These are phyloP conservation scores for Heimioporus punctisporus DNA, from an alignment of 1,284 basidiomycete genomes.

Conservation along the genomic window DNA sequence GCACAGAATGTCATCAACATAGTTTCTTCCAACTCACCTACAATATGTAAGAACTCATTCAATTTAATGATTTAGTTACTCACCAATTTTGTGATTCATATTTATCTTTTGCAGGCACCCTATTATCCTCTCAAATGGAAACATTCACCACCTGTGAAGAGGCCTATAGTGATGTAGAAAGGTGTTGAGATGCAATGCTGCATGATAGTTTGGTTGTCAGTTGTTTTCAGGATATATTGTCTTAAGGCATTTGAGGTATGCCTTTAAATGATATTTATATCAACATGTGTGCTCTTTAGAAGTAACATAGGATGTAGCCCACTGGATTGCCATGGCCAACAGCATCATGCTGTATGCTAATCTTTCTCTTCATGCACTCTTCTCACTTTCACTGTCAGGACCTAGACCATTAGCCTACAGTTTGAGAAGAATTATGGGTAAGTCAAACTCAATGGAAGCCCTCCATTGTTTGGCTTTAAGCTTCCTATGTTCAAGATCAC, in stretches of 20 bases:
- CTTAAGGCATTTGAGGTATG: slow-evolving; percentile 14
- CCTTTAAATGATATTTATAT: slow-evolving; percentile 13
- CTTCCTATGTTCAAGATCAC: background rate
- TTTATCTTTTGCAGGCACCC: slow-evolving; percentile 21
- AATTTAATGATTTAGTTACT: background rate
- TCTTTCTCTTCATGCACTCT: background rate
- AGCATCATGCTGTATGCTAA: slow-evolving; percentile 17
- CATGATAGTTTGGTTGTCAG: slow-evolving; percentile 22
- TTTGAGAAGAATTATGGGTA: background rate
- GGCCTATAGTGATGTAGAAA: slow-evolving; percentile 23
- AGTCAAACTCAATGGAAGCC: background rate
- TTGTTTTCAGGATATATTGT: slow-evolving; percentile 5
- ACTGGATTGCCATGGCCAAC: slow-evolving; percentile 10
- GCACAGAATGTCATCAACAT: background rate
- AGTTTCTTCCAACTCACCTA: background rate
- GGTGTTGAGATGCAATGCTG: slow-evolving; percentile 17
- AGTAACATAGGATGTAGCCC: slow-evolving; percentile 11
- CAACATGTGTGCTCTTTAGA: slow-evolving; percentile 6
- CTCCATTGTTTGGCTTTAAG: background rate
- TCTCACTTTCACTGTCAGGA: too few species aligned
- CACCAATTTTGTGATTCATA: slow-evolving; percentile 18
- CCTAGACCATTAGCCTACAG: background rate
- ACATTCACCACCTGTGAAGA: slow-evolving; percentile 30
- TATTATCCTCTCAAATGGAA: slow-evolving; percentile 26
- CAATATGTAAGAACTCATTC: background rate